Evolutionary conservation across 2,329 filamentous ascomycete genomes (phyloP), one percentile per base, ranked within the genome.

Genomic region (Phyllosticta ampelicida): DNA sequence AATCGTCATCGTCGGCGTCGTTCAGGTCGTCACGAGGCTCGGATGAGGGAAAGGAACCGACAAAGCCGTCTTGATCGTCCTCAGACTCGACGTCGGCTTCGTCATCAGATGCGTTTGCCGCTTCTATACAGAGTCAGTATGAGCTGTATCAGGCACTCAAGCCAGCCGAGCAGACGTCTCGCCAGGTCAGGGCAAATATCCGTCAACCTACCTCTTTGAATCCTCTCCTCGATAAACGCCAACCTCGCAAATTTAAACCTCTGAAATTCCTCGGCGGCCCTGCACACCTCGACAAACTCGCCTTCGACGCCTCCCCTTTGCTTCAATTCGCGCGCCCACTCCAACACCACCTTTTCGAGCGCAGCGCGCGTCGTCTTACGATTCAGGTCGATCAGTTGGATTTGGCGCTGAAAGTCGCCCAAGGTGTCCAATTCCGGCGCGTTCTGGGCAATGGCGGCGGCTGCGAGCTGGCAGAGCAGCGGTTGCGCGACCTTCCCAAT

Each of bases 21-120:
- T 19, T 19, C 44, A 26, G 23, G 23, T 26, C 23, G 23, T 26
- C 23, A 11, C 5, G 3, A 5, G 36, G 36, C 4, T 48, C 36
- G 23, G 23, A 48, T 48, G 36, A 10, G 36, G 36, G 36, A 48
- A 18, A 48, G 36, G 36, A 13, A 48, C 48, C 29, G 28, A 30
- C n/a, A 29, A 48, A 19, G n/a, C 49, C 55, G 55, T 52, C 49
- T 49, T 23, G 48, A 48, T 48, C 55, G 52, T 56, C 55, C 23
- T 26, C 23, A 26, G 23, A 8, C 8, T 8, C 23, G 23, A 4
- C 23, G 23, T 26, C 23, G 3, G 3, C 23, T 4, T 26, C 23
- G 23, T 26, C 23, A 8, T 26, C 23, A 8, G 23, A 26, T 26
- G 23, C 8, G 8, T 26, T 8, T 26, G 8, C 23, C 23, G 8